These are phyloP conservation scores for Phytophthora cryptogea DNA, from an alignment of 352 stramenopile species.

Conservation along the genomic window DNA sequence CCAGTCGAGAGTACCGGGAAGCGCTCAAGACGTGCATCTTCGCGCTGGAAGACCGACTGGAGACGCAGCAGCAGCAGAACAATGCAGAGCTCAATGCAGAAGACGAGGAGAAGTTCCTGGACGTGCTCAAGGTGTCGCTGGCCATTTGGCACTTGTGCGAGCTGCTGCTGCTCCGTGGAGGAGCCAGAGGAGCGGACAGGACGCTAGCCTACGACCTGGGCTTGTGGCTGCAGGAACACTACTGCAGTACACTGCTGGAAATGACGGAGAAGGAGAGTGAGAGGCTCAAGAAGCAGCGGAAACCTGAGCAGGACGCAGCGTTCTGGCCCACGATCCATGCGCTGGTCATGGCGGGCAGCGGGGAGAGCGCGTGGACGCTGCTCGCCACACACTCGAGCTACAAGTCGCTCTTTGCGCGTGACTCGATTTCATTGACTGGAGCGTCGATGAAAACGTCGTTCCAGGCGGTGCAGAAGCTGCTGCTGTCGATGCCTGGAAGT, in stretches of 20 bases:
- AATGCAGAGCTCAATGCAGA: slow-evolving; percentile 16
- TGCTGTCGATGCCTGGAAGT: slow-evolving; percentile 69
- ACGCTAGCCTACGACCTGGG: slow-evolving; percentile 73
- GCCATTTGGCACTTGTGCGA: slow-evolving; percentile 83
- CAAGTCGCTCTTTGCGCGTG: slow-evolving; percentile 51
- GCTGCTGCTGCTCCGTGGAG: slow-evolving; percentile 68
- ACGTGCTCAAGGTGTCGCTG: slow-evolving; percentile 79
- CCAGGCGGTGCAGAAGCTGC: slow-evolving; percentile 60
- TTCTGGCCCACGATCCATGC: slow-evolving; percentile 76
- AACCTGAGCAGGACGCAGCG: slow-evolving; percentile 44
- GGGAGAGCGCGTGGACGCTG: slow-evolving; percentile 60
- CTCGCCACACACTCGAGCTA: slow-evolving; percentile 62
- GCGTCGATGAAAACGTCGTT: slow-evolving; percentile 54
- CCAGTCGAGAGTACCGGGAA: slow-evolving; percentile 75
- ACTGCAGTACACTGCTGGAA: slow-evolving; percentile 57
- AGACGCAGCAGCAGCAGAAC: slow-evolving; percentile 18
- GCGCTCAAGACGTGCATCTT: slow-evolving; percentile 73
- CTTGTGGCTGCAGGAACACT: slow-evolving; percentile 79
- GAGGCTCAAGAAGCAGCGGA: slow-evolving; percentile 41
- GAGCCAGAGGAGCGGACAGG: slow-evolving; percentile 52
- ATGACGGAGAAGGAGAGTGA: slow-evolving; percentile 51
- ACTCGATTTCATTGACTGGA: slow-evolving; percentile 45
- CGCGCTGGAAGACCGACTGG: slow-evolving; percentile 57
- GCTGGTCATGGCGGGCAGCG: slow-evolving; percentile 56
- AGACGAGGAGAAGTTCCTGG: slow-evolving; percentile 54